Evolutionary conservation across 2,329 filamentous ascomycete genomes (phyloP).

Genomic region (Apiospora koreana): DNA sequence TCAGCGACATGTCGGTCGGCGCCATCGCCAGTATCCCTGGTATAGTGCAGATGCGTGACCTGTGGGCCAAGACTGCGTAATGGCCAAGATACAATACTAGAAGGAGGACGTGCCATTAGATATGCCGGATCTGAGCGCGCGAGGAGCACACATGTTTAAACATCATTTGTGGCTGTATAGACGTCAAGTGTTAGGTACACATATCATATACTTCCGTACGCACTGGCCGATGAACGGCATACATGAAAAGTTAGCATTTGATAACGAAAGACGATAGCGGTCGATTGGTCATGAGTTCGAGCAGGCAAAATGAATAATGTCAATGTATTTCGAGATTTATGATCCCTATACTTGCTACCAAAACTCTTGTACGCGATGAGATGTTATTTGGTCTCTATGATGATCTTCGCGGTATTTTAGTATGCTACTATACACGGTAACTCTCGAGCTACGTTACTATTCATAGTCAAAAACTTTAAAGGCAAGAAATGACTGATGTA

Average conservation of each 20-base stretch:
- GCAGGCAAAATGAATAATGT: neutral
- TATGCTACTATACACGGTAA: too few species aligned
- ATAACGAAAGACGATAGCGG: neutral
- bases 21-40: slow-evolving; percentile 51
- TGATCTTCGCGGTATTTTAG: neutral
- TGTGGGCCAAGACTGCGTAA: slow-evolving; percentile 34
- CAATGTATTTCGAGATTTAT: neutral
- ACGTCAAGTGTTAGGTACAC: neutral
- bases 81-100: slow-evolving; percentile 13
- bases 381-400: neutral
- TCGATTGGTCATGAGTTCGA: neutral
- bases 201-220: neutral
- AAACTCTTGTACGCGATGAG: neutral
- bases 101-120: too few species aligned
- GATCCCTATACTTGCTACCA: too few species aligned
- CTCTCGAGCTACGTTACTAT: too few species aligned
- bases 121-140: neutral
- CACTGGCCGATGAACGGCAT: neutral
- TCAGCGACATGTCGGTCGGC: slow-evolving; percentile 60
- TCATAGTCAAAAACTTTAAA: neutral
- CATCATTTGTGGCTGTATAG: neutral
- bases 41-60: slow-evolving; percentile 31
- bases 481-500: neutral
- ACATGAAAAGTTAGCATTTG: neutral
- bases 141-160: neutral